phyloP scores from a whole-genome alignment of 75 land plant genomes.

The Pinus tabuliformis region DNA sequence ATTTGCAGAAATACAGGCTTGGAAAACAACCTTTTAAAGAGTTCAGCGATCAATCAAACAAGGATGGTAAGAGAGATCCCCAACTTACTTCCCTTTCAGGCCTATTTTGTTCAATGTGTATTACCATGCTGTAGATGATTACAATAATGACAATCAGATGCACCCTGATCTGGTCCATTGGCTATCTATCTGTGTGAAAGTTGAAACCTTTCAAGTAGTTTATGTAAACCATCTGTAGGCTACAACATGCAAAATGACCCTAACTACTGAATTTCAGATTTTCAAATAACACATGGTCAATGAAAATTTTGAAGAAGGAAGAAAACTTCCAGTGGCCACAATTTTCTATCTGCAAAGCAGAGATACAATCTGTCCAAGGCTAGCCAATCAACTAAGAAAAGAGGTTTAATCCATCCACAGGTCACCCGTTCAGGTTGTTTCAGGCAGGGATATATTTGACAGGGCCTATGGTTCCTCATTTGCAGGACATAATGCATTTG shows the following conservation, averaged over 20 bases:
- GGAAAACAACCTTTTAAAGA: slow-evolving; percentile 52
- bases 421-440: neutral
- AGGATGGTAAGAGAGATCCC: slow-evolving; percentile 28
- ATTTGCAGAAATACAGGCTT: slow-evolving; percentile 61
- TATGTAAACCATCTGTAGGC: neutral
- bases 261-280: neutral
- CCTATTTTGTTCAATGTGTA: neutral
- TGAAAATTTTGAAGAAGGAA: neutral
- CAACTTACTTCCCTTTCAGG: neutral
- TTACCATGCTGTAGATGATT: slow-evolving; percentile 1
- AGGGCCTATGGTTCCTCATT: no score
- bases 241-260: neutral
- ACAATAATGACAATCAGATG: neutral
- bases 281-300: neutral
- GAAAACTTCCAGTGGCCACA: neutral
- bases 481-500: no score
- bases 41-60: slow-evolving; percentile 17
- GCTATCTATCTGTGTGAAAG: neutral
- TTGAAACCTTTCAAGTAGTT: neutral
- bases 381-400: no score
- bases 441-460: neutral
- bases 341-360: neutral
- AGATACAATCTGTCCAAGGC: neutral
- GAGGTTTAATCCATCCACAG: neutral
- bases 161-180: neutral